Evolutionary conservation across 2,329 filamentous ascomycete genomes (phyloP), one percentile per base, ranked within the genome.

Genomic region (Curvularia sp.): DNA sequence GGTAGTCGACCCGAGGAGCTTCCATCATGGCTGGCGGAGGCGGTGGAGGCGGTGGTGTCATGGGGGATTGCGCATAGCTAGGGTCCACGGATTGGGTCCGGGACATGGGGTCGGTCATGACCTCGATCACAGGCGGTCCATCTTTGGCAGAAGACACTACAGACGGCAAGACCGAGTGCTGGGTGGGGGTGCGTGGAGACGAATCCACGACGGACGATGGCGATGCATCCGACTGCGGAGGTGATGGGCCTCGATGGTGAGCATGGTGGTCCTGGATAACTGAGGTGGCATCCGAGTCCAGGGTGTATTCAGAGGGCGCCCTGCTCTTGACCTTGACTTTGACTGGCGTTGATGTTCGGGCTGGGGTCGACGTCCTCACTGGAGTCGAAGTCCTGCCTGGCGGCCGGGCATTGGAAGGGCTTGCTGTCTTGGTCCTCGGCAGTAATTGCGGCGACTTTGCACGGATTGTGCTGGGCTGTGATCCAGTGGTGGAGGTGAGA

Each of bases 1-100:
- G 82, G 74, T 98, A 98, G 74, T 98, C 94, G 18, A 98, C 93
- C 60, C 91, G 86, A 0, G 94, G 94, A 41, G 92, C 88, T 43
- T 89, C 83, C 35, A 85, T 65, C 51, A 88, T 80, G 65, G 88
- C 85, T 8, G 92, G 85, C 0, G 90, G 88, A 0, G 92, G 93
- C 0, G 93, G 92, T 1, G 92, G 87, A 7, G 81, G 81, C 1
- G 92, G 87, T 15, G 81, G 81, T 38, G 85, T 78, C 52, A 83
- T 85, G 1, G 85, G 82, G 0, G 85, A 83, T 0, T 73, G 68
- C 83, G 62, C 79, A 64, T 83, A 76, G 9, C 66, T 70, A 7
- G 77, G 64, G 43, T 76, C 73, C 26, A 71, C 67, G 4, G 76
- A 77, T 22, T 73, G 67, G 8, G 67, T 49, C 20, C 75, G 72